Base-by-base conservation (phyloP, 2,329 filamentous ascomycete genomes). In the Colletotrichum eremochloae region DNA sequence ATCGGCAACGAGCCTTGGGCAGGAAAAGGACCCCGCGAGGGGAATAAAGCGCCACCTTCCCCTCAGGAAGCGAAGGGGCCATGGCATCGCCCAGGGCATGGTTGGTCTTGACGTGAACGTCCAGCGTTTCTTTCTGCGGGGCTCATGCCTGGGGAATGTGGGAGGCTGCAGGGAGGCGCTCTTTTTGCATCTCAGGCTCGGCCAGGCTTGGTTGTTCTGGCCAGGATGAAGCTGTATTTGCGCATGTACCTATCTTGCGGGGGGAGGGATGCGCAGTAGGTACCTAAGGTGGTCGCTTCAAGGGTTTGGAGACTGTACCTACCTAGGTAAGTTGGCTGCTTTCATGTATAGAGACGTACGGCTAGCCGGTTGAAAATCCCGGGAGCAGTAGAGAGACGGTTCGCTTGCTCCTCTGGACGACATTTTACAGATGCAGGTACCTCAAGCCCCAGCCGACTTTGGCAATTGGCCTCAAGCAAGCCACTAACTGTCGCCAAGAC, bases 401-500 rank as follows among this genome's bases (percentile, higher is more conserved):
- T 40, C n/a, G 33, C 33, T 40, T 40, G 33, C 33, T 44, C 63
- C 38, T 24, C 44, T 63, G 68, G 44, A 46, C n/a, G 14, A 52
- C 58, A 58, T 44, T 44, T 38, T 46, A 66, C 63, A 38, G 58
- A 60, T 48, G 57, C 68, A 71, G 64, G 53, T 68, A 68, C 52
- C 44, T 68, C 31, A 20, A 12, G 2, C 18, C 38, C 20, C 33
- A 24, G 20, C n/a, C 46, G 31, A 44, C 50, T 68, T 63, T 24
- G 15, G 42, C 31, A 14, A 11, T n/a, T 48, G 48, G 53, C n/a
- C n/a, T 55, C 33, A 29, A 55, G 9, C 31, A 38, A 55, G 48
- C 50, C 40, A 55, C 50, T 31, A 44, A 24, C 57, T 58, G 36
- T 48, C 57, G 58, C 31, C n/a, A 8, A 57, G 38, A 36, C 29